Base-by-base conservation (phyloP, 805 yeast species). In the Metschnikowia amazonensis region DNA sequence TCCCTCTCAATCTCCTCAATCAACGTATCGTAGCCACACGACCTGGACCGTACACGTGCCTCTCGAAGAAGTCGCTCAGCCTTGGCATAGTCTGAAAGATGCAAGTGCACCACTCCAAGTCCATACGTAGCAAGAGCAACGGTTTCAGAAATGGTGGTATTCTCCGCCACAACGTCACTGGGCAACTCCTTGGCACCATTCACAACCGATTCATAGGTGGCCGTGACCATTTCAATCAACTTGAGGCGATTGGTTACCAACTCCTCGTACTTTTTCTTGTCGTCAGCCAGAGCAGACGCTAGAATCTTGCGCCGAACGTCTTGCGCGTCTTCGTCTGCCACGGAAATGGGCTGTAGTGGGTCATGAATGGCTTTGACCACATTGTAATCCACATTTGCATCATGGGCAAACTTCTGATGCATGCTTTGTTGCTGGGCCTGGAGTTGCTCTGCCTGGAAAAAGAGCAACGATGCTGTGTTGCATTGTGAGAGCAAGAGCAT, bases 61-160 rank as follows among this genome's bases (percentile, higher is more conserved):
- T 86, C 89, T 5, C 82, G 69, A 38, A 90, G 67, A 23, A 77
- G 66, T 34, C 80, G 70, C 51, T 77, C 80, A 0, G 96, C 89
- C 44, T 73, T 65, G 2, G 70, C 74, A 45, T 77, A 70, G 9
- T 81, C 66, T 0, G 82, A 77, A 37, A 70, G 59, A 55, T 86
- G 87, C n/a, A 84, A 64, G 36, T 78, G 74, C 9, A 88, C 74
- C 4, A 89, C 95, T 1, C 97, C 98, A 33, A 87, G 70, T 0
- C 96, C 95, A 59, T 86, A 90, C 0, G 89, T 80, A 0, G 96
- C 81, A 60, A 90, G 70, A 0, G 95, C 94, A 34, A 85, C 80
- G 1, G 86, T 80, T 51, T 86, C 88, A 27, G 78, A 75, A 10
- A 84, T 65, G 32, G 42, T 53, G 47, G 23, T 46, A 36, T 60